Evolutionary conservation across 352 stramenopile species (phyloP), one percentile per base, ranked within the genome.

Genomic region (Ophiocytium majus): DNA sequence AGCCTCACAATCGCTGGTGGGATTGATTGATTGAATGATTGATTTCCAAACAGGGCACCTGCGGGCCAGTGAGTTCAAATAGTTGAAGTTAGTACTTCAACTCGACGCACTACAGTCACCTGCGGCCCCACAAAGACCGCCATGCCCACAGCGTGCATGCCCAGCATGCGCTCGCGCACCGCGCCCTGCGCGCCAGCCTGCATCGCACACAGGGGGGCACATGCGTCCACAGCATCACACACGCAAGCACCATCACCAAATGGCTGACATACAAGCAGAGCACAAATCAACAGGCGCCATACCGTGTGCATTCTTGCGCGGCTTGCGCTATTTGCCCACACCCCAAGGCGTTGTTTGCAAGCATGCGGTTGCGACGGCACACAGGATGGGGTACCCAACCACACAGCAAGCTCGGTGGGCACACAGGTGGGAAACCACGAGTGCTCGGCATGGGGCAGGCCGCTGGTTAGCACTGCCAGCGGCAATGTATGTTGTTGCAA

Each of bases 141-240:
- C 64, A 76, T 76, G 34, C 64, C 64, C 5, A 76, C 64, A 17
- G 64, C 64, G 64, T 76, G 64, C 64, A 76, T 76, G 34, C 64
- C 64, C 5, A 5, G 64, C 64, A 76, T 76, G 34, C 64, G 64
- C 64, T 76, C 5, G 5, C 17, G 5, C 17, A 76, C 64, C 10
- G 64, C 17, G 64, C 64, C 64, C 34, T 76, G 64, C 5, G 17
- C 17, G 31, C 31, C 64, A 76, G 5, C 64, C 64, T 76, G 34
- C 17, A n/a, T n/a, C n/a, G n/a, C n/a, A n/a, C n/a, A n/a, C n/a
- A n/a, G n/a, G n/a, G n/a, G n/a, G n/a, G n/a, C n/a, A n/a, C n/a
- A n/a, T n/a, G n/a, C n/a, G n/a, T n/a, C n/a, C n/a, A 10, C 31
- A 37, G 31, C 31, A 37, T 37, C 5, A 76, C 10, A 17, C 17